These are phyloP conservation scores for Xylaria digitata DNA, from an alignment of 2,329 filamentous ascomycete species.

Conservation along the genomic window DNA sequence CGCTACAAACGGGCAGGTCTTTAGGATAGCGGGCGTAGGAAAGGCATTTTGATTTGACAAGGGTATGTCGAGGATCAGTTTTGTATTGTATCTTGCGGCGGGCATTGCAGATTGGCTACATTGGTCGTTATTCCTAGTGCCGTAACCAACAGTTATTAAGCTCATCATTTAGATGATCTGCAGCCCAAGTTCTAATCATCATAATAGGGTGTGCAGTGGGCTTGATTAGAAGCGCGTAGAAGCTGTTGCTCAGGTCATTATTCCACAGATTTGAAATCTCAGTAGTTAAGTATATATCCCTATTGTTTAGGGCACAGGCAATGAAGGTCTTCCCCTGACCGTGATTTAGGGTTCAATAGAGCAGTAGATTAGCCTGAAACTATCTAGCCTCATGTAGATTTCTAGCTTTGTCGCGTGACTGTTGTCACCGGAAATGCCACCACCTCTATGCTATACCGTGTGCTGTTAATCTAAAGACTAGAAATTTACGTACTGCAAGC, in stretches of 20 bases:
- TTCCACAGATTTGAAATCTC: too few relatives aligned
- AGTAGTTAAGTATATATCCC: too few relatives aligned
- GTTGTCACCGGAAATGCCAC: not conserved
- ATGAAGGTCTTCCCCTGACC: too few relatives aligned
- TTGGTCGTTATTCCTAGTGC: not conserved
- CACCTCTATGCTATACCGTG: not conserved
- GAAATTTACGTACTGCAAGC: slow-evolving; percentile 4
- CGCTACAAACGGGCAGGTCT: not conserved
- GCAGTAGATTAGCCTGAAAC: too few relatives aligned
- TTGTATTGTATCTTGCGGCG: slow-evolving; percentile 1
- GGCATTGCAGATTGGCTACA: not conserved
- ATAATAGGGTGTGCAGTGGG: not conserved
- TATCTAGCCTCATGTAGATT: too few relatives aligned
- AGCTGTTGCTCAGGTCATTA: not conserved
- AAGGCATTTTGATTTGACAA: slow-evolving; percentile 18
- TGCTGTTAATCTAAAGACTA: slow-evolving; percentile 1
- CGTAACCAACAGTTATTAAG: not conserved
- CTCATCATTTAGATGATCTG: not conserved
- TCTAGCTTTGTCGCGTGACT: too few relatives aligned
- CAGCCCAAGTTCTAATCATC: too few relatives aligned
- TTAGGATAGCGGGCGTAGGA: slow-evolving; percentile 22
- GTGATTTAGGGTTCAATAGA: too few relatives aligned
- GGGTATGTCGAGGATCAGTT: not conserved
- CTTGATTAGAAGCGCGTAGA: not conserved
- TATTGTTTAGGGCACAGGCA: too few relatives aligned